These are phyloP conservation scores for Castanea mollissima DNA, from an alignment of 306 rosid species.

Conservation along the genomic window DNA sequence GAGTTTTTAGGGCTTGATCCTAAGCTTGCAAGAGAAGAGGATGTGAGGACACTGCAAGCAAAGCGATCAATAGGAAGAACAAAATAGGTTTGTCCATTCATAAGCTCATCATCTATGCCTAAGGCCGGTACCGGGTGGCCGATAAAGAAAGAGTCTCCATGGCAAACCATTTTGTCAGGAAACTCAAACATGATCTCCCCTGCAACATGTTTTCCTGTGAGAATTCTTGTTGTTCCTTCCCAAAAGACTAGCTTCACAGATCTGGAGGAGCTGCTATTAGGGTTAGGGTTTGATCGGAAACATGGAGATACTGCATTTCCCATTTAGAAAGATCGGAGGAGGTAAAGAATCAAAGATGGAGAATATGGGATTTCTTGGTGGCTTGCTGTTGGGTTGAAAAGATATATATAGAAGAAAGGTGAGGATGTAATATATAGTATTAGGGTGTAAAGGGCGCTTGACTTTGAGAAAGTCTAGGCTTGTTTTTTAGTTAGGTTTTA, in stretches of 20 bases:
- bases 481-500: constrained; percentile 19
- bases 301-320: constrained; percentile 64
- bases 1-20: constrained; percentile 35
- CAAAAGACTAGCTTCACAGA: constrained; percentile 50
- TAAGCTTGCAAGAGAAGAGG: constrained; percentile 50
- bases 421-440: constrained; percentile 13
- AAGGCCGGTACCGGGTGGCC: constrained; percentile 69
- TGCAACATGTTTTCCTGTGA: constrained; percentile 57
- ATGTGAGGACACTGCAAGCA: constrained; percentile 40
- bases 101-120: constrained; percentile 61
- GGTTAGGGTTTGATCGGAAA: constrained; percentile 11
- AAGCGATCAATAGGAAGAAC: constrained; percentile 77
- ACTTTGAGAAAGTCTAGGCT: constrained; percentile 44
- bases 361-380: not conserved
- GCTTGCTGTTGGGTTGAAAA: not conserved
- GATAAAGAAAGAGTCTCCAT: constrained; percentile 80
- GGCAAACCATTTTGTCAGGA: constrained; percentile 81
- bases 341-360: not conserved
- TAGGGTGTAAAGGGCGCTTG: constrained; percentile 30
- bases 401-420: not conserved
- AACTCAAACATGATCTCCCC: constrained; percentile 88
- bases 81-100: constrained; percentile 73
- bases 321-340: constrained; percentile 25
- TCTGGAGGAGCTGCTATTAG: not conserved
- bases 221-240: constrained; percentile 49